phyloP scores from a whole-genome alignment of 2,329 filamentous ascomycete species.

The Colletotrichum gloeosporioides region DNA sequence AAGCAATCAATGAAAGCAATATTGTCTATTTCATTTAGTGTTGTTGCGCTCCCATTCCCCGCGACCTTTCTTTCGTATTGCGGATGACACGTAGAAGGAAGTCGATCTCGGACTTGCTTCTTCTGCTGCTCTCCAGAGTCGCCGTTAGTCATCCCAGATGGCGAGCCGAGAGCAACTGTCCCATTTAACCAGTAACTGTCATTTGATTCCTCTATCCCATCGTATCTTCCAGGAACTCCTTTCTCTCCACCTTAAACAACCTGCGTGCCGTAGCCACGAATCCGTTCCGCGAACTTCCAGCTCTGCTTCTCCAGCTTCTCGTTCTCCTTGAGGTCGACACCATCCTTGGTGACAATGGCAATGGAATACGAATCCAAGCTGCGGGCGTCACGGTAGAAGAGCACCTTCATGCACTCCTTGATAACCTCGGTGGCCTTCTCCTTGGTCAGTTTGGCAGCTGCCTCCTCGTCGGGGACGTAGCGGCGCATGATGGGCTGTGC shows the following conservation, averaged over 20 bases:
- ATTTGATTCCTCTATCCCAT: constrained; percentile 7
- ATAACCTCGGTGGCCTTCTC: constrained; percentile 83
- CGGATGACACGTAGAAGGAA: neutral
- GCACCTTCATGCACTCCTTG: constrained; percentile 96
- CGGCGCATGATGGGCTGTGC: constrained; percentile 90
- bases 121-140: neutral
- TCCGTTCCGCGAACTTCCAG: constrained; percentile 96
- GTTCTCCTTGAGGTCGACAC: constrained; percentile 82
- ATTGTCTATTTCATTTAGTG: constrained; percentile 20
- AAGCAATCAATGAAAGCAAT: constrained; percentile 20
- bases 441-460: constrained; percentile 72
- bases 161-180: neutral
- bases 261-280: constrained; percentile 95
- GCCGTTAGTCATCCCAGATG: neutral
- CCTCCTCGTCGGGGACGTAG: constrained; percentile 82
- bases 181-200: neutral
- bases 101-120: neutral
- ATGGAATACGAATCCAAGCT: constrained; percentile 92
- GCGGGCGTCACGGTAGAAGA: constrained; percentile 96
- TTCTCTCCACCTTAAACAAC: constrained; percentile 47
- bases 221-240: neutral
- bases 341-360: constrained; percentile 86
- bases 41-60: neutral
- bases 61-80: neutral
- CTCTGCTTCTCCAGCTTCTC: constrained; percentile 94